Base-by-base conservation (phyloP, 257 asterid genomes). In the Oldenlandia corymbosa region DNA sequence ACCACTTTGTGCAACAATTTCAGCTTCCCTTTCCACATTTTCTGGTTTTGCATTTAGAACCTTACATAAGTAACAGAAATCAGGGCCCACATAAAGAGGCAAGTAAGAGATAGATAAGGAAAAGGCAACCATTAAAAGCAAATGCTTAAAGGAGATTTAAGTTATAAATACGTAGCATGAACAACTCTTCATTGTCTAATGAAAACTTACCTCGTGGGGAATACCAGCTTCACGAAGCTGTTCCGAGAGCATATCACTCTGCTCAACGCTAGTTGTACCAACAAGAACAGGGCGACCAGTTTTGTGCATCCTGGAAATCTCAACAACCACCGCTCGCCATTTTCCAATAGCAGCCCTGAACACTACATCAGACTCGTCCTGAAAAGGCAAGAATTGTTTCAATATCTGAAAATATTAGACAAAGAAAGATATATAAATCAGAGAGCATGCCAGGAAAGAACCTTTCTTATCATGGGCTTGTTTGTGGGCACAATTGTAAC, bases 21-120 rank as follows among this genome's bases (percentile, higher is more conserved):
- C 99, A 76, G 99, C 99, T 82, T 93, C 99, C 79, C 99, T 80
- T 79, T 93, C 99, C 83, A 93, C 99, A 75, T 93, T 93, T 79
- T 93, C 99, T 69, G 99, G 99, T 83, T 93, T 93, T 57, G 99
- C 99, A 79, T 93, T 93, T 62, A 93, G 85, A 80, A 93, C 99
- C 99, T 93, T 74, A 37, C 12, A 36, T 59, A 31, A 34, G 46
- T 46, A 21, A 56, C 67, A 55, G 37, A 43, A 41, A 26, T 62
- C 20, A 21, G 41, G 43, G 27, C 27, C 28, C 45, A 52, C 30
- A 53, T 36, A 39, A 68, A 53, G n/a, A n/a, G 11, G 16, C 50
- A 23, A 50, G 26, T 58, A 34, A 31, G 16, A 36, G 20, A 13
- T 41, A 5, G 17, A 58, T 34, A 58, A 1, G 12, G 18, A 43